Conservation (phyloP, 2,329 filamentous ascomycete species). For the Aureobasidium namibiae region DNA sequence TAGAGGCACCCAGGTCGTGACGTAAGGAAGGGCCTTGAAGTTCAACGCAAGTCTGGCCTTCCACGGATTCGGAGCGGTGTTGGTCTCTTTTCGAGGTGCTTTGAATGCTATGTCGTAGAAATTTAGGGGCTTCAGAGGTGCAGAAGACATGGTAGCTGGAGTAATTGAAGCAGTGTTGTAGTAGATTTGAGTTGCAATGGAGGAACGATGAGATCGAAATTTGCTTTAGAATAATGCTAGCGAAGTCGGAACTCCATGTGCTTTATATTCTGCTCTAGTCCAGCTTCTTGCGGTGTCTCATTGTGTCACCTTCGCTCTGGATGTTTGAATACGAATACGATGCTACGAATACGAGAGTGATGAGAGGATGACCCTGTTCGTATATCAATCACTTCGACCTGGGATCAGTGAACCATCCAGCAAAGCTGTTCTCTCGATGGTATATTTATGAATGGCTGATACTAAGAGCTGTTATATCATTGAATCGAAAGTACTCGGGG, state of each 20-base stretch:
- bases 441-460: no score
- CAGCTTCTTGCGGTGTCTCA: background rate
- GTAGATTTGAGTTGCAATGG: background rate
- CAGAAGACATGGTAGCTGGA: conserved; percentile 3
- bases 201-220: background rate
- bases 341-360: background rate
- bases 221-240: background rate
- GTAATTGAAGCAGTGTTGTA: background rate
- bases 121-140: background rate
- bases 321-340: background rate
- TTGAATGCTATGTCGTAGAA: conserved; percentile 44
- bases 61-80: conserved; percentile 43
- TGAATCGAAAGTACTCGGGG: no score
- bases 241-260: background rate
- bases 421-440: no score
- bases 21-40: conserved; percentile 41
- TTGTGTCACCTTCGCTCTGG: background rate
- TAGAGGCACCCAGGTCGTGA: conserved; percentile 46
- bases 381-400: background rate
- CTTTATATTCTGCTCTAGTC: background rate
- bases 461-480: no score
- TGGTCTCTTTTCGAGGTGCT: conserved; percentile 22
- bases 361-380: background rate
- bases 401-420: background rate
- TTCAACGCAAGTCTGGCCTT: conserved; percentile 45